Percentiles rank a stretch among this genome's conserved stretches.
phyloP scores from a whole-genome alignment of 306 rosid species.

The Canavalia ensiformis region DNA sequence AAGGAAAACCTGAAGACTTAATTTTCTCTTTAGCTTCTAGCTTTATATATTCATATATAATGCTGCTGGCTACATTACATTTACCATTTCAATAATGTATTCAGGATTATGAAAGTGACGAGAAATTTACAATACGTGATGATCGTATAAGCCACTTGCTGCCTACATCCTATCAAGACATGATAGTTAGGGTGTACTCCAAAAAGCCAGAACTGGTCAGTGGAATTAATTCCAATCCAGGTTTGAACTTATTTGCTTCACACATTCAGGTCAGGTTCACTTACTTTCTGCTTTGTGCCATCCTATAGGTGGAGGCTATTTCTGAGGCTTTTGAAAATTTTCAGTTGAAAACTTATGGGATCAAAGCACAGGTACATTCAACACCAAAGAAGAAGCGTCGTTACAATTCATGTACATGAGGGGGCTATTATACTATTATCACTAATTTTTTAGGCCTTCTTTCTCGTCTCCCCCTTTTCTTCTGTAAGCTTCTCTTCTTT shows the following conservation, averaged over 20 bases:
- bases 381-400: conserved; percentile 91
- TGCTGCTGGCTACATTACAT: conserved; percentile 26
- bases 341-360: conserved; percentile 84
- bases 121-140: conserved; percentile 74
- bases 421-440: not conserved
- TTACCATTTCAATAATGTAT: conserved; percentile 31
- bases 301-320: conserved; percentile 75
- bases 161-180: conserved; percentile 87
- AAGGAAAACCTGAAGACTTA: not conserved
- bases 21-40: not conserved
- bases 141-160: conserved; percentile 90
- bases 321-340: conserved; percentile 96
- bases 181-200: conserved; percentile 93
- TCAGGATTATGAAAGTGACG: conserved; percentile 90
- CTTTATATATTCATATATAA: not conserved
- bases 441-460: not conserved
- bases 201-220: conserved; percentile 95
- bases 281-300: conserved; percentile 45
- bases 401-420: conserved; percentile 38
- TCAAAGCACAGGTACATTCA: conserved; percentile 84
- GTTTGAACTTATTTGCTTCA: conserved; percentile 28
- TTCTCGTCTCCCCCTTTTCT: too few relatives aligned
- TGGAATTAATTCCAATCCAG: conserved; percentile 32
- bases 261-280: conserved; percentile 14
- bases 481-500: not conserved